Percentiles rank a stretch among this genome's conserved stretches.
Evolutionary conservation across 2,329 filamentous ascomycete genomes (phyloP).

Genomic region (Bipolaris zeicola): DNA sequence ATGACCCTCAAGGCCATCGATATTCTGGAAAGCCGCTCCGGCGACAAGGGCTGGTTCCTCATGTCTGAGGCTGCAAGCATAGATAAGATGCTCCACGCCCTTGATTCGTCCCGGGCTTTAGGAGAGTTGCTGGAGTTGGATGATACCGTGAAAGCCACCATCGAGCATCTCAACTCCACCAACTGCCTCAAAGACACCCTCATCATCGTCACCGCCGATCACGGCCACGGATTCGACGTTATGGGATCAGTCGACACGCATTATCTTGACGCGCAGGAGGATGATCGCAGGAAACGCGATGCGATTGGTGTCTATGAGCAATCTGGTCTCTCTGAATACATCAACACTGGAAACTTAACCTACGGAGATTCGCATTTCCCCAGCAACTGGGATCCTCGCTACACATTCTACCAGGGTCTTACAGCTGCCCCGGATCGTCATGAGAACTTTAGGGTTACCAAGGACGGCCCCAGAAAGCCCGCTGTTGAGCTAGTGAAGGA

Average conservation of each 20-base stretch:
- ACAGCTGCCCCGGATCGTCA: constrained; percentile 74
- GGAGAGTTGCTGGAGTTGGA: constrained; percentile 86
- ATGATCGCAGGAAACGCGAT: constrained; percentile 73
- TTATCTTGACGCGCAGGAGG: constrained; percentile 69
- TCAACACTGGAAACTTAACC: constrained; percentile 61
- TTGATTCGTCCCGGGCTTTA: no score
- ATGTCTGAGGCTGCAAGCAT: constrained; percentile 87
- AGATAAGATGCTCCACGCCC: constrained; percentile 72
- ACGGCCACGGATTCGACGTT: constrained; percentile 88
- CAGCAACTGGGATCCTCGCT: constrained; percentile 82
- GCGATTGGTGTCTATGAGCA: constrained; percentile 76
- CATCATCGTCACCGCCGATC: constrained; percentile 81
- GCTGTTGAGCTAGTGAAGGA: constrained; percentile 60
- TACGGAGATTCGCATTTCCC: constrained; percentile 76
- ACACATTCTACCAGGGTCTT: constrained; percentile 76
- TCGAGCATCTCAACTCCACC: constrained; percentile 70
- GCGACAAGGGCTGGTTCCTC: constrained; percentile 79
- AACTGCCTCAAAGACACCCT: constrained; percentile 75
- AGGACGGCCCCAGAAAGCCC: constrained; percentile 66
- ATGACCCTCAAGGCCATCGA: constrained; percentile 90
- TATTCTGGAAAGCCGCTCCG: constrained; percentile 69
- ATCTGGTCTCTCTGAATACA: constrained; percentile 78
- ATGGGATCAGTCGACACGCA: constrained; percentile 81
- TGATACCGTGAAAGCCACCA: constrained; percentile 77
- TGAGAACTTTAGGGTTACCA: constrained; percentile 76